Evolutionary conservation across 495 filamentous ascomycete genomes (phyloP), one percentile per base, ranked within the genome.

Genomic region (Penicillium taxi): DNA sequence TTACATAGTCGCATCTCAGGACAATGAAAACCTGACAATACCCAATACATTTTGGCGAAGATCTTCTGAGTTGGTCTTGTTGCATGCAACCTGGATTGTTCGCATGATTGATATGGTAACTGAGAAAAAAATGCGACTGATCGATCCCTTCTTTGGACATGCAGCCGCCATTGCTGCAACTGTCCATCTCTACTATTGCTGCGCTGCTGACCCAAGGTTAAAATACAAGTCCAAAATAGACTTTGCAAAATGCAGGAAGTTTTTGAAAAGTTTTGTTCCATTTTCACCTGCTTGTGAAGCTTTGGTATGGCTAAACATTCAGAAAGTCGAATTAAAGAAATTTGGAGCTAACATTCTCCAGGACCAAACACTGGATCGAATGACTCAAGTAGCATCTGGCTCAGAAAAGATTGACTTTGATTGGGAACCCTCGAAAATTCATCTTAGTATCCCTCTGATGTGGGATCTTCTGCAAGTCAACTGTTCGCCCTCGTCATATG

Each of bases 361-460:
- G 65, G 54, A 64, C 40, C 52, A 48, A 42, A 67, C 53, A n/a
- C 34, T 69, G 3, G 55, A 65, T 36, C 57, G 59, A 11, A 59
- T 69, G 46, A 67, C 53, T 5, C 55, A 56, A 1, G 66, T 69
- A 23, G 65, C 64, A 2, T 63, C 56, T 16, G 65, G 65, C n/a
- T 56, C 63, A 0, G 56, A 67, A 9, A 58, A 54, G 12, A 50
- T 67, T 13, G 60, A 67, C 23, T 54, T 63, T 34, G 61, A 67
- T 26, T 69, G 65, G 65, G 59, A 61, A 18, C 64, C 65, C 1
- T 61, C 59, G 16, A 67, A 65, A 26, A 67, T 69, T 17, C 58
- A 66, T 45, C 60, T 69, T n/a, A 69, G 61, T 29, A 62, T 69
- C 11, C 62, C 65, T n/a, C 31, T 69, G n/a, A 69, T 69, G 65